Conservation (phyloP, 176 grass and related monocot species). For the Ananas comosus region DNA sequence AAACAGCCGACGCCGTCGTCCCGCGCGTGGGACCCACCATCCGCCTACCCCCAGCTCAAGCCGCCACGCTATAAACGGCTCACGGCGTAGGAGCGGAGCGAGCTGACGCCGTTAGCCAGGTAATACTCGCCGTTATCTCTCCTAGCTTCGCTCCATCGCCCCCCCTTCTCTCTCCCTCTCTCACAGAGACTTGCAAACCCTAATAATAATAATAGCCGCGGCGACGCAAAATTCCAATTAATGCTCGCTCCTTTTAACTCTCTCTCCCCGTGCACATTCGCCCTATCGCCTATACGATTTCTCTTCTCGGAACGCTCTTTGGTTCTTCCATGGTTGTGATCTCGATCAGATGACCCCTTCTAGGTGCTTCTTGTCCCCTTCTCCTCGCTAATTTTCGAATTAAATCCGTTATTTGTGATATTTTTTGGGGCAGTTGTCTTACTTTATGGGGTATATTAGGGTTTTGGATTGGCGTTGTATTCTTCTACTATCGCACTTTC, state of each 20-base stretch:
- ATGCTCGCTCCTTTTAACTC: neutral
- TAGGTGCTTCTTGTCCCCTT: too few species aligned
- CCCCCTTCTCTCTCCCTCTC: neutral
- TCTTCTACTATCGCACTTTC: too few species aligned
- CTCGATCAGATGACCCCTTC: too few species aligned
- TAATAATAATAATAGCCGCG: constrained; percentile 1
- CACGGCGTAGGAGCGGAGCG: neutral
- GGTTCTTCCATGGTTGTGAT: too few species aligned
- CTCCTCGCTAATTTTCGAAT: too few species aligned
- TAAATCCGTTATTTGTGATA: too few species aligned
- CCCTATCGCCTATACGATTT: neutral
- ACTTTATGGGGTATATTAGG: too few species aligned
- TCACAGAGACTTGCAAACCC: neutral
- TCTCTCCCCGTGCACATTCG: neutral
- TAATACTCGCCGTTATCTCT: constrained; percentile 1
- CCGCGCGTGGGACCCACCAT: neutral
- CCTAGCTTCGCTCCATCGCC: neutral
- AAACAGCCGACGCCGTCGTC: neutral
- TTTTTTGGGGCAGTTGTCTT: too few species aligned
- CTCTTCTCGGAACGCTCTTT: too few species aligned
- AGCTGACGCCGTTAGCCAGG: neutral
- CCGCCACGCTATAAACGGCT: neutral
- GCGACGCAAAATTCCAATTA: constrained; percentile 3
- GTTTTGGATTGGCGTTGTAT: too few species aligned
- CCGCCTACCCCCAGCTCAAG: neutral